Evolutionary conservation across 1,284 basidiomycete species (phyloP).

Genomic region (Blastosporella zonata): DNA sequence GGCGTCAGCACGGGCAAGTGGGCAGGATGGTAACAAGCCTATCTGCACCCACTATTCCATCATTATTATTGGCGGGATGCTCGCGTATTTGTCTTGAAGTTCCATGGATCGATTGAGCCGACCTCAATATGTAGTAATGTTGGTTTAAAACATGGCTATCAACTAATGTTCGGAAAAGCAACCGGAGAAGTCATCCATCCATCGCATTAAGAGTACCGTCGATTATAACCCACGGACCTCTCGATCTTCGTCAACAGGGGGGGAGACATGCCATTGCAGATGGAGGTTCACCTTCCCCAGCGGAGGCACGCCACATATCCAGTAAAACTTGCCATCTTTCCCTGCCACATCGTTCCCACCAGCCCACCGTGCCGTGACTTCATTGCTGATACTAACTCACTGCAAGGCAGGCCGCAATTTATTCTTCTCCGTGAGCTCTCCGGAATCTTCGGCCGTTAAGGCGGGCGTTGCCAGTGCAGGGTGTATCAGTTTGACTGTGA

Average conservation of each 20-base stretch:
- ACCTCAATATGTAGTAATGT: too few species aligned
- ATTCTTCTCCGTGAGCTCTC: too few species aligned
- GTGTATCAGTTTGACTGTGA: background rate
- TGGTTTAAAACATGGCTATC: too few species aligned
- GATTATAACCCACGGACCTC: background rate
- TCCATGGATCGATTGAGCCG: too few species aligned
- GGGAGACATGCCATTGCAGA: conserved; percentile 1
- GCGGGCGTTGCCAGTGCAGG: background rate
- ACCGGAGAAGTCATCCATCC: too few species aligned
- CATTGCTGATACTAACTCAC: conserved; percentile 6
- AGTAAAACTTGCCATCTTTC: conserved; percentile 6
- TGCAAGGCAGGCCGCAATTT: background rate
- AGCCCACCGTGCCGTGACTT: conserved; percentile 13
- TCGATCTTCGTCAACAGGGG: background rate
- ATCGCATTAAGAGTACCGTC: too few species aligned
- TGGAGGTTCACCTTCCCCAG: conserved; percentile 2
- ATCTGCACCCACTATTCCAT: too few species aligned
- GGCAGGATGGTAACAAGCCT: too few species aligned
- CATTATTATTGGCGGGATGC: too few species aligned
- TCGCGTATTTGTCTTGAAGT: too few species aligned
- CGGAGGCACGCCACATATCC: conserved; percentile 1
- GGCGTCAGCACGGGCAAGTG: too few species aligned
- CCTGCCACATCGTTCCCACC: conserved; percentile 10
- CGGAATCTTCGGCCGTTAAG: background rate
- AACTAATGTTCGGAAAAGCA: too few species aligned